Base-by-base conservation (phyloP, 331 rosid genomes). In the Pyrus hybrid region DNA sequence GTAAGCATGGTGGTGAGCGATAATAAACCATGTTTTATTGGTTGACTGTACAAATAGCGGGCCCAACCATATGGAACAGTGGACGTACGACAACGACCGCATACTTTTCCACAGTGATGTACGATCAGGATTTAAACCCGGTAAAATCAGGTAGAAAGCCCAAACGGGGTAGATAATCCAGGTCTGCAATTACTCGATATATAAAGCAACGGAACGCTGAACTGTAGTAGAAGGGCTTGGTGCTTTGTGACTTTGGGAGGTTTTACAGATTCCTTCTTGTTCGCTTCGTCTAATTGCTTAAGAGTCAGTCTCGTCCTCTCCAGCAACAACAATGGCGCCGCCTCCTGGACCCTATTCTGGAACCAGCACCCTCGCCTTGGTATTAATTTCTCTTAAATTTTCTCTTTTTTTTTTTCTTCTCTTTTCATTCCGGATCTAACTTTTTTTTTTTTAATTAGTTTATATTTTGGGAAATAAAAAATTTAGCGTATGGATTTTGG, bases 301-400 rank as follows among this genome's bases (percentile, higher is more conserved):
- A 16, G 4, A 13, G 32, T 16, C 57, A 43, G 13, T 56, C 62
- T 37, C 45, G 45, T 51, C 43, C 57, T 56, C 62, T 51, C 43
- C 63, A n/a, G 58, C 63, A 17, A 57, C 21, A 11, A 16, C 54
- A 49, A 89, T 91, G 97, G 84, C 97, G 28, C 91, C 91, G 2
- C 95, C 90, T 72, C 90, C 94, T 18, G 95, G 95, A 60, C 97
- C 88, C 74, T 91, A 91, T 78, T 89, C 97, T n/a, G 97, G 97
- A 20, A 87, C 84, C 68, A 91, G 97, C 83, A 87, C 97, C 61
- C 87, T 91, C 11, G 90, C 97, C 79, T 77, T 91, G 93, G 97
- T 89, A 83, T 20, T 3, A 45, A 45, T 17, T 13, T 21, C 20
- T 63, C 20, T 22, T 47, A 20, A 54, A 17, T 61, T 78, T 2